Evolutionary conservation across 495 filamentous ascomycete genomes (phyloP), one percentile per base, ranked within the genome.

Genomic region (Haplographium delicatum): DNA sequence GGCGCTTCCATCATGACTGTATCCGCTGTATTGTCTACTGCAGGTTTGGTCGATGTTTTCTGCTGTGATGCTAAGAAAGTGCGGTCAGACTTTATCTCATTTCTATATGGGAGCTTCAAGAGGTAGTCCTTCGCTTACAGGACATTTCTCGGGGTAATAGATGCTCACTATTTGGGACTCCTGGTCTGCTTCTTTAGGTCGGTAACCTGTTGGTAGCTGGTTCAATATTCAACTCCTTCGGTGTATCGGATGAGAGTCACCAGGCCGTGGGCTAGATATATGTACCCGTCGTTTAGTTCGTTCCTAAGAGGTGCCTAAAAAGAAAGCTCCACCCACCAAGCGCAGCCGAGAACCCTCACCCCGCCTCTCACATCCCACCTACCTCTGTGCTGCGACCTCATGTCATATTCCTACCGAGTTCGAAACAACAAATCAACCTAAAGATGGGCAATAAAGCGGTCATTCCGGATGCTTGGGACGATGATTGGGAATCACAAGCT

Each of bases 381-480:
- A 39, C 35, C 18, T 19, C 35, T 5, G n/a, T n/a, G n/a, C n/a
- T n/a, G n/a, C 26, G 2, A n/a, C 44, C 26, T 16, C 18, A 10
- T 15, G 16, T 37, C 18, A 35, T 26, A 33, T 33, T n/a, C n/a
- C n/a, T n/a, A 38, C 34, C 23, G 20, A 44, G 11, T 6, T 26
- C 22, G 34, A 47, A 16, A 53, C 28, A 38, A 44, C 25, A 23
- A 30, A 24, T 20, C 19, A 13, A n/a, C n/a, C n/a, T 3, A 9
- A 50, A 48, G 15, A 63, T 63, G 61, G 43, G 31, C 44, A 63
- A 58, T 28, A 60, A 63, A 46, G 16, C 42, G 11, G 40, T 44
- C 26, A 37, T 82, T 49, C 83, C 88, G 25, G 82, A 95, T 63
- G 89, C 87, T 39, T 96, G 90, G 90, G 90, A 89, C 49, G 88